These are phyloP conservation scores for Meredithiella fracta DNA, from an alignment of 2,329 filamentous ascomycete genomes.

Conservation along the genomic window DNA sequence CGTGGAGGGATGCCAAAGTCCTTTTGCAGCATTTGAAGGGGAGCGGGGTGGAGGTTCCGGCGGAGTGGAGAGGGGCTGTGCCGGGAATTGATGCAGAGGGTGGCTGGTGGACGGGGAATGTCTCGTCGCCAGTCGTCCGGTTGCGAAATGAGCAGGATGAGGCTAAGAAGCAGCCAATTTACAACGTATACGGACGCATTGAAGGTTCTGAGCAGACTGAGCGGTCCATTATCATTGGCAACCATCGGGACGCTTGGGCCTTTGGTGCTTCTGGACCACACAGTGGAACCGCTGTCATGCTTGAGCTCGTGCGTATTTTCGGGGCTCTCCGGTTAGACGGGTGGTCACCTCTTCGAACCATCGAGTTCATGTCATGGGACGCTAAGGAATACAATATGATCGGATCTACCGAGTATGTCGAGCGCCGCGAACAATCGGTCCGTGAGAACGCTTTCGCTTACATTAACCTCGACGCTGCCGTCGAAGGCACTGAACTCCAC, in stretches of 20 bases:
- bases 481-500: conserved; percentile 43
- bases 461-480: conserved; percentile 74
- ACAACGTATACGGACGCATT: conserved; percentile 79
- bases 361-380: conserved; percentile 96
- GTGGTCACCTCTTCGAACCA: conserved; percentile 85
- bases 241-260: conserved; percentile 84
- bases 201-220: conserved; percentile 66
- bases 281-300: conserved; percentile 75
- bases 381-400: conserved; percentile 84
- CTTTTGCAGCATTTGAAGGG: conserved; percentile 63
- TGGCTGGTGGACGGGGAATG: conserved; percentile 77
- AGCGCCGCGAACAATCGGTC: conserved; percentile 59
- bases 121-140: conserved; percentile 57
- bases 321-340: conserved; percentile 59
- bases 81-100: conserved; percentile 43
- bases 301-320: conserved; percentile 76
- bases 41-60: conserved; percentile 50
- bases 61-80: conserved; percentile 61
- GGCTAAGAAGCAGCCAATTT: conserved; percentile 64
- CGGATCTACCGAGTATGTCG: conserved; percentile 88
- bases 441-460: conserved; percentile 68
- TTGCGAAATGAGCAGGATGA: conserved; percentile 81
- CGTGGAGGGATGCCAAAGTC: conserved; percentile 75
- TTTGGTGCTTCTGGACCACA: conserved; percentile 77
- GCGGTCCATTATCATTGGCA: conserved; percentile 79